Base-by-base conservation (phyloP, 2,329 filamentous ascomycete genomes). In the Phaeophleospora eucalypticola region DNA sequence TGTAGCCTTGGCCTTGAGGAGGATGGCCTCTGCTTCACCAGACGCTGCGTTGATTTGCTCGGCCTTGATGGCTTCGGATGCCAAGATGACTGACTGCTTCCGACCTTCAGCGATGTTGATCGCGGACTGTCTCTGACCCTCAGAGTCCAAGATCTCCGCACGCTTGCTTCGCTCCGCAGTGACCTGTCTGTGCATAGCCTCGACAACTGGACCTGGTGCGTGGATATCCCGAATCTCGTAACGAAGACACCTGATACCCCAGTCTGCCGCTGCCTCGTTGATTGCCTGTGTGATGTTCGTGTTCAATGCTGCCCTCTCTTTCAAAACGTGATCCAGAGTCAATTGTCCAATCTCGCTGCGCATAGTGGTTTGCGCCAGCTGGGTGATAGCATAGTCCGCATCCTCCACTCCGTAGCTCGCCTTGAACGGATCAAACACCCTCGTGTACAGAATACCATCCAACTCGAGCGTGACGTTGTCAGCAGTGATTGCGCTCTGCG, bases 211-310 rank as follows among this genome's bases (percentile, higher is more conserved):
- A 24, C 84, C 87, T 1, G 93, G 93, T 0, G 93, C 93, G 71
- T 98, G 93, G 63, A 98, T 98, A 69, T 98, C 93, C 58, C 93
- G 81, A 67, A 98, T 98, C 71, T 98, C 93, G 75, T 98, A 98
- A 48, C 93, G 86, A 52, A 98, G 78, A 66, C 93, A 98, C 27
- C 89, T 88, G 16, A 98, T 89, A 49, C 93, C 93, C 93, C 93
- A 98, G 44, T 91, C 91, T 62, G 94, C 86, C 3, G 93, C 91
- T 1, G 93, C 93, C 68, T 97, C 91, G 68, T 98, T 98, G 78
- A 98, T 97, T 36, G 93, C 91, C 47, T 88, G 85, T n/a, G 93
- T 97, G 67, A 98, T 98, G 73, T 98, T 97, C 56, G 83, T 89
- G 76, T 98, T 98, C 58, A 98, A 83, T 16, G 89, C 88, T 2